Evolutionary conservation across 352 stramenopile species (phyloP), one percentile per base, ranked within the genome.

Genomic region (Phytophthora tentaculata): DNA sequence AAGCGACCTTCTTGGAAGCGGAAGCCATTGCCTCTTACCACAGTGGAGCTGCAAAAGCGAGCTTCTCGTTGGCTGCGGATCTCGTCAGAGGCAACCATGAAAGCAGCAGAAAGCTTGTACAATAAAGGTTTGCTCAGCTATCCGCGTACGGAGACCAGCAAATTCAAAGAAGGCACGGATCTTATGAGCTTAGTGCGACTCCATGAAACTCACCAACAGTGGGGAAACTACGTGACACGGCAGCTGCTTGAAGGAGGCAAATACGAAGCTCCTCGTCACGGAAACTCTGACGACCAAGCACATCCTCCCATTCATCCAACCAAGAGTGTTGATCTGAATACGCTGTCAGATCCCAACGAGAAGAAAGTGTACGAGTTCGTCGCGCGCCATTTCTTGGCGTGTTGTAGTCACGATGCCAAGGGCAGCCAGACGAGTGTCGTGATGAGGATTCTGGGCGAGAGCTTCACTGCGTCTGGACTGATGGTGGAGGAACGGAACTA

Each of bases 301-400:
- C 98, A 99, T 79, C 98, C 98, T 50, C 98, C 98, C 5, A 99
- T 99, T 77, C 98, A 99, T 63, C 97, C 98, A 12, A 99, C 96
- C 8, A 99, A 99, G 77, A 93, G 86, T 41, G 90, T 99, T 43
- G 69, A 79, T 22, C 60, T 90, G 32, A 73, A 65, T 63, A 89
- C 76, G 28, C 83, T 95, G 53, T 74, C 64, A 20, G 90, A 98
- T 71, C 71, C 83, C 0, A 89, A 84, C 19, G 94, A 99, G 76
- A 88, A 93, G 62, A 97, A 95, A 52, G 81, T 99, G 45, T 99
- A 99, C 76, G 97, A 98, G 69, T 94, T 99, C 24, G 88, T 99
- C 13, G 76, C 92, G 37, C 95, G 97, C 45, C 98, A 99, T 74
- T 99, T 99, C 71, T 81, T 99, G 35, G 98, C 98, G 14, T 99